These are phyloP conservation scores for Ascochyta koolunga DNA, from an alignment of 2,329 filamentous ascomycete species.

Conservation along the genomic window DNA sequence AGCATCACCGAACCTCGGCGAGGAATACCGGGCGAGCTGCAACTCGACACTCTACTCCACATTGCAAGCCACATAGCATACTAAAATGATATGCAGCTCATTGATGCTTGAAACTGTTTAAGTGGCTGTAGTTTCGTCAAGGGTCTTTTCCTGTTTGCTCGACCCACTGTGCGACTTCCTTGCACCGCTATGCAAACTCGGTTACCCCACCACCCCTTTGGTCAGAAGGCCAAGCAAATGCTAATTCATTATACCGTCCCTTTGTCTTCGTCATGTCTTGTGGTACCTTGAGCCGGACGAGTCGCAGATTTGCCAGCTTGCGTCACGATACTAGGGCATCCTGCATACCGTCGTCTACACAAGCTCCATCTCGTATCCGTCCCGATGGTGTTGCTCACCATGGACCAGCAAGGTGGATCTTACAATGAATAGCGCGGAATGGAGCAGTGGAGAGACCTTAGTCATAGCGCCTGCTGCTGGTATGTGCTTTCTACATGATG, in stretches of 20 bases:
- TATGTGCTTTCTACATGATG: conserved; percentile 10
- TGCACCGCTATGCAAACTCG: conserved; percentile 12
- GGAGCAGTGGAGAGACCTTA: conserved; percentile 14
- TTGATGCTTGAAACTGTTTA: conserved; percentile 18
- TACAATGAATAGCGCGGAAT: conserved; percentile 16
- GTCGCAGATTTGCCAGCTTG: conserved; percentile 9
- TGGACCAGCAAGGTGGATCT: conserved; percentile 23
- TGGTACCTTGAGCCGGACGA: not conserved
- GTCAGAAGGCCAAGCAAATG: not conserved
- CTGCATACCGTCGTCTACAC: conserved; percentile 1
- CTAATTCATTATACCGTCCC: conserved; percentile 6
- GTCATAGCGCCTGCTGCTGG: conserved; percentile 13
- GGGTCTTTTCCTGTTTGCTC: conserved; percentile 28
- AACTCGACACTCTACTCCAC: conserved; percentile 22
- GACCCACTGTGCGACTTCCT: conserved; percentile 20
- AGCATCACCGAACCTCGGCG: conserved; percentile 21
- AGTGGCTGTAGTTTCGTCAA: conserved; percentile 13
- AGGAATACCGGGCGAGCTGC: conserved; percentile 24
- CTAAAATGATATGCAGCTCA: conserved; percentile 36
- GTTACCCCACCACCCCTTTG: conserved; percentile 21
- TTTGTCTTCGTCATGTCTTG: not conserved
- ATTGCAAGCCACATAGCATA: conserved; percentile 13
- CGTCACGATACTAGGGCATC: not conserved
- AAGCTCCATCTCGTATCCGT: conserved; percentile 3
- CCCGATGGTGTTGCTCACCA: conserved; percentile 13